Percentiles rank a stretch among this genome's conserved stretches.
These are phyloP conservation scores for Trypanosoma rangeli DNA, from an alignment of 208 protist species.

Conservation along the genomic window DNA sequence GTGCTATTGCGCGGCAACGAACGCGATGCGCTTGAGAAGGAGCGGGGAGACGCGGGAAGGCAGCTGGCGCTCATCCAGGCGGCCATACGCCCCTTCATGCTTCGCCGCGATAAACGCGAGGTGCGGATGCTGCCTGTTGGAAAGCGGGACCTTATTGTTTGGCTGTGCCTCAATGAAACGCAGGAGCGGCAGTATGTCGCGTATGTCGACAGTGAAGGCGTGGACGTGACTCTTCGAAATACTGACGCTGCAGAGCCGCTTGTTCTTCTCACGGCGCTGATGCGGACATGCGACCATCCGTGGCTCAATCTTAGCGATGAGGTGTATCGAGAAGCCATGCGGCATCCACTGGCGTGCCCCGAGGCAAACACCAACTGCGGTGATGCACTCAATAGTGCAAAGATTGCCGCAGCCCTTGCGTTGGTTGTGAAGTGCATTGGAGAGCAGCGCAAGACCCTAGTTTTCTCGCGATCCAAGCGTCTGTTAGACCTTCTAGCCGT, in stretches of 20 bases:
- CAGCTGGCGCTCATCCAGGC: constrained; percentile 55
- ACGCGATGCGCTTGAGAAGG: constrained; percentile 51
- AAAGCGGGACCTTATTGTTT: constrained; percentile 83
- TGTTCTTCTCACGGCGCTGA: constrained; percentile 64
- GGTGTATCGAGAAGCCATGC: constrained; percentile 44
- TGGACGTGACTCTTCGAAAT: constrained; percentile 18
- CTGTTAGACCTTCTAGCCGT: constrained; percentile 55
- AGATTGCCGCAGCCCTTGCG: constrained; percentile 59
- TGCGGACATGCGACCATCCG: constrained; percentile 75
- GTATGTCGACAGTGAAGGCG: constrained; percentile 36
- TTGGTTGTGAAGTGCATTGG: constrained; percentile 43
- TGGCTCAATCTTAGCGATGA: constrained; percentile 69
- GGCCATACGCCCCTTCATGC: constrained; percentile 69
- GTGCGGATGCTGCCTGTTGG: constrained; percentile 29
- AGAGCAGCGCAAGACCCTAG: constrained; percentile 57
- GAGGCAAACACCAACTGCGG: constrained; percentile 39
- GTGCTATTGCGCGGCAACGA: constrained; percentile 78
- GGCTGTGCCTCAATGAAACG: constrained; percentile 58
- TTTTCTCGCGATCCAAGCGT: constrained; percentile 80
- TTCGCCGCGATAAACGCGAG: constrained; percentile 75
- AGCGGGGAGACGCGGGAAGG: constrained; percentile 33
- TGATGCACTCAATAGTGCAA: constrained; percentile 58
- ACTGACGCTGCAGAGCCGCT: constrained; percentile 38
- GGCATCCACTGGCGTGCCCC: constrained; percentile 29
- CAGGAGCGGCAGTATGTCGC: constrained; percentile 67